A percentile compares a stretch with the other conserved stretches of the same genome.
These are phyloP conservation scores for Podospora bellae-mahoneyi DNA, from an alignment of 495 filamentous ascomycete species.

Conservation along the genomic window DNA sequence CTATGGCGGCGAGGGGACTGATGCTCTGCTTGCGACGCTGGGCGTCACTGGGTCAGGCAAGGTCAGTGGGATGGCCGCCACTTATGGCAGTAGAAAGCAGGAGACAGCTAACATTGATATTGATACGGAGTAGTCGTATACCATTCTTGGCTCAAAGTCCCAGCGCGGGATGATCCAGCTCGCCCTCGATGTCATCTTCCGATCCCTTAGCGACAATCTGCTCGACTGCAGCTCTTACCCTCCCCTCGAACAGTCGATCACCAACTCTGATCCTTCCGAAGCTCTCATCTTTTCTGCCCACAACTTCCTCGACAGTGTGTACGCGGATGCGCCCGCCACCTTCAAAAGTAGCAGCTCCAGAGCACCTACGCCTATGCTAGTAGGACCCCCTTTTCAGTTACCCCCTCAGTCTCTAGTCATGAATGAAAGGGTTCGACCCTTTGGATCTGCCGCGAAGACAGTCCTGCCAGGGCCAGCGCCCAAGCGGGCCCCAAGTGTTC, in stretches of 20 bases:
- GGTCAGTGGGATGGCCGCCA: conserved; percentile 47
- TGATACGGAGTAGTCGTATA: conserved; percentile 66
- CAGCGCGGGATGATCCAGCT: conserved; percentile 91
- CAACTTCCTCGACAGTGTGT: conserved; percentile 76
- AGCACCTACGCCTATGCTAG: conserved; percentile 77
- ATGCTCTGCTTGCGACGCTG: conserved; percentile 86
- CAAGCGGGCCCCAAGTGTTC: conserved; percentile 30
- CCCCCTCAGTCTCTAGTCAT: conserved; percentile 30
- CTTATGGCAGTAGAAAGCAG: not conserved
- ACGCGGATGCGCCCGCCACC: conserved; percentile 58
- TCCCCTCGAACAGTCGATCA: conserved; percentile 65
- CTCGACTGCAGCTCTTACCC: conserved; percentile 59
- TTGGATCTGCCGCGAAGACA: not conserved
- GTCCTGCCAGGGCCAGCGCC: not conserved
- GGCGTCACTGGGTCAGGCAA: conserved; percentile 97
- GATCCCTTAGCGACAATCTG: conserved; percentile 64
- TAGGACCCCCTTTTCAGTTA: conserved; percentile 49
- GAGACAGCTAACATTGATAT: not conserved
- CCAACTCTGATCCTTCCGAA: conserved; percentile 76
- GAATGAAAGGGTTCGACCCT: not conserved
- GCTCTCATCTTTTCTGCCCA: conserved; percentile 73
- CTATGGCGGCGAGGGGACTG: conserved; percentile 68
- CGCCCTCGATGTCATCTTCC: conserved; percentile 83
- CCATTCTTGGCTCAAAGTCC: conserved; percentile 84
- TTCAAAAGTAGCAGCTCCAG: conserved; percentile 59